Evolutionary conservation across 352 stramenopile species (phyloP).

Genomic region (Pelagophyceae sp.): DNA sequence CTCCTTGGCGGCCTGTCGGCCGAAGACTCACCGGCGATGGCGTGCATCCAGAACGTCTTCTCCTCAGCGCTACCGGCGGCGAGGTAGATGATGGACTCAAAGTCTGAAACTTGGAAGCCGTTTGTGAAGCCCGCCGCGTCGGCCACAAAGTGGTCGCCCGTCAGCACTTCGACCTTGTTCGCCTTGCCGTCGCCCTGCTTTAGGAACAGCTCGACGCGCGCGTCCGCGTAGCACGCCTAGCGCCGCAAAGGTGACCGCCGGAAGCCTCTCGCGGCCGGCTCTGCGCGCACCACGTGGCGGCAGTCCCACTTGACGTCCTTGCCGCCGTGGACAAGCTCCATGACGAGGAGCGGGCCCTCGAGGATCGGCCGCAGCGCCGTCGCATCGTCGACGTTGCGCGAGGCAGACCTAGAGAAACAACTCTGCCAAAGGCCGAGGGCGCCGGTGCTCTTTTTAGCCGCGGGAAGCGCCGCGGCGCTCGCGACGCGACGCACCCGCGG

Average conservation of each 20-base stretch:
- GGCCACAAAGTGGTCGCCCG: slow-evolving; percentile 1
- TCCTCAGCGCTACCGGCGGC: neutral
- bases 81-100: neutral
- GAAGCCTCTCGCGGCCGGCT: no score
- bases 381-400: neutral
- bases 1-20: no score
- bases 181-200: neutral
- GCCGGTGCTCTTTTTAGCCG: no score
- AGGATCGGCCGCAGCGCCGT: neutral
- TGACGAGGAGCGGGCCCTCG: neutral
- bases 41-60: slow-evolving; percentile 12
- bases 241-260: no score
- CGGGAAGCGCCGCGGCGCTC: no score
- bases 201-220: neutral
- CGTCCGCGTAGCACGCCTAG: neutral
- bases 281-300: neutral
- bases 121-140: slow-evolving; percentile 1
- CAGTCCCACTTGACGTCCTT: neutral
- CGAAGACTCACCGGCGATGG: no score
- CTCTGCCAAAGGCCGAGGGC: no score
- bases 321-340: neutral
- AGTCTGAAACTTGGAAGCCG: neutral
- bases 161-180: neutral
- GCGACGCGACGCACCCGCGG: no score
- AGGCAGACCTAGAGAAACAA: no score